Conservation (phyloP, 1,139 yeast genomes). For the Nakaseomyces nivariensis region DNA sequence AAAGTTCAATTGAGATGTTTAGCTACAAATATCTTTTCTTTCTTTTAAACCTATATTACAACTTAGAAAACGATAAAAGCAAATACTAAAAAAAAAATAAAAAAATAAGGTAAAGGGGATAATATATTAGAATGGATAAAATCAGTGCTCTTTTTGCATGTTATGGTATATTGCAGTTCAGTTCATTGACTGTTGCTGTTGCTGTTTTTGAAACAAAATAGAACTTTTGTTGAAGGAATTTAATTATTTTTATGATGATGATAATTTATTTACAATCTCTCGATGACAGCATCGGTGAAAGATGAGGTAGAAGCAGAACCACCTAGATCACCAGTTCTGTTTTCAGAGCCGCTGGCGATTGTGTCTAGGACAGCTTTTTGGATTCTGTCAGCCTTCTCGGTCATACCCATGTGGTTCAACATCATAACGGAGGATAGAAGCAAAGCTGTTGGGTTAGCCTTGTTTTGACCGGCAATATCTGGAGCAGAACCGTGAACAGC, state of each 20-base stretch:
- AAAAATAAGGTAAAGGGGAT: neutral
- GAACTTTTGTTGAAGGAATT: neutral
- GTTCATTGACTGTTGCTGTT: neutral
- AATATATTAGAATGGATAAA: neutral
- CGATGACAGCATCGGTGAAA: conserved; percentile 75
- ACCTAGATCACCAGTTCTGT: conserved; percentile 92
- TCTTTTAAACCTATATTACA: neutral
- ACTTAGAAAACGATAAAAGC: neutral
- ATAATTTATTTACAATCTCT: conserved; percentile 35
- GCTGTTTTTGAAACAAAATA: too few relatives aligned
- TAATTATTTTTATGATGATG: too few relatives aligned
- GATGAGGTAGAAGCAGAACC: conserved; percentile 83
- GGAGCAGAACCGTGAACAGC: conserved; percentile 99
- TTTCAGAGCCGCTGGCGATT: conserved; percentile 88
- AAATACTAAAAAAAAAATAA: neutral
- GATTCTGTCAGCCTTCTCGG: conserved; percentile 68
- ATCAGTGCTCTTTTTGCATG: neutral
- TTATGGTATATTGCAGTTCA: neutral
- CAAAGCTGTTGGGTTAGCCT: conserved; percentile 96
- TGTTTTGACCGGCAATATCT: conserved; percentile 90
- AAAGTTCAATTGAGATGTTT: too few relatives aligned
- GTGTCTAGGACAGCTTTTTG: conserved; percentile 85
- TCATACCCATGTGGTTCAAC: conserved; percentile 96
- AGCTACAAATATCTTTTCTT: neutral
- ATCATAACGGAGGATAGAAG: conserved; percentile 94